A percentile compares a stretch with the other conserved stretches of the same genome.
Evolutionary conservation across 2,329 filamentous ascomycete genomes (phyloP).

Genomic region (Fusarium metavorans): DNA sequence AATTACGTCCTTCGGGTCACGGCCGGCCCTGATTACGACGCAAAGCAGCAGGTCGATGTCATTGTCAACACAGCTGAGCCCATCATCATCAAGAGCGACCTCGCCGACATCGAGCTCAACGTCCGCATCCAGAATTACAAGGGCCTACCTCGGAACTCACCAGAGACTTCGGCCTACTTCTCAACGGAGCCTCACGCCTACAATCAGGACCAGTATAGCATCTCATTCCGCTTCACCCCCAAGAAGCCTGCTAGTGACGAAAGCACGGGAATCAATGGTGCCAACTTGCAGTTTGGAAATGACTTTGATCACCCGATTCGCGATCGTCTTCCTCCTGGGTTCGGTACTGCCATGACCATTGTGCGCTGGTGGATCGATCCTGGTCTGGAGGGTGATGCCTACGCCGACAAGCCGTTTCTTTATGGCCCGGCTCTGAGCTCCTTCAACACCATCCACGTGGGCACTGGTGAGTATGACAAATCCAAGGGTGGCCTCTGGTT

Average conservation of each 20-base stretch:
- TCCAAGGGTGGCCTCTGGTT: slow-evolving; percentile 67
- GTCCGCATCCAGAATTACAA: slow-evolving; percentile 77
- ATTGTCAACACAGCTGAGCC: slow-evolving; percentile 78
- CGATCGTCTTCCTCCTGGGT: slow-evolving; percentile 86
- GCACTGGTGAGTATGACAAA: slow-evolving; percentile 62
- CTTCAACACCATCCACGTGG: slow-evolving; percentile 82
- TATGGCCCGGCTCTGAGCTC: slow-evolving; percentile 85
- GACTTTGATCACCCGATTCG: slow-evolving; percentile 94
- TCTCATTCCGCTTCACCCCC: slow-evolving; percentile 83
- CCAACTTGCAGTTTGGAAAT: slow-evolving; percentile 90
- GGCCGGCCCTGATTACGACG: slow-evolving; percentile 81
- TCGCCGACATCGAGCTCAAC: slow-evolving; percentile 75
- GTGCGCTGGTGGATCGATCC: slow-evolving; percentile 94
- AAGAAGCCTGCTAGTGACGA: slow-evolving; percentile 56
- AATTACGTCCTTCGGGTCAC: slow-evolving; percentile 85
- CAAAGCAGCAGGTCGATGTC: slow-evolving; percentile 77
- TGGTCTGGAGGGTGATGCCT: slow-evolving; percentile 88
- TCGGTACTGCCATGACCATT: slow-evolving; percentile 84
- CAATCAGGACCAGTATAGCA: slow-evolving; percentile 84
- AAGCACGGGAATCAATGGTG: slow-evolving; percentile 68
- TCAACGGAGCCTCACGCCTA: slow-evolving; percentile 72
- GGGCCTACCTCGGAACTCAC: slow-evolving; percentile 79
- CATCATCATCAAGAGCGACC: slow-evolving; percentile 71
- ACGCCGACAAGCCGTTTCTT: slow-evolving; percentile 86
- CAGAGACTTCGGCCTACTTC: slow-evolving; percentile 83